A percentile compares a stretch with the other conserved stretches of the same genome.
These are phyloP conservation scores for Gryganskiella cystojenkinii DNA, from an alignment of 192 early-diverging fungal genomes.

Conservation along the genomic window DNA sequence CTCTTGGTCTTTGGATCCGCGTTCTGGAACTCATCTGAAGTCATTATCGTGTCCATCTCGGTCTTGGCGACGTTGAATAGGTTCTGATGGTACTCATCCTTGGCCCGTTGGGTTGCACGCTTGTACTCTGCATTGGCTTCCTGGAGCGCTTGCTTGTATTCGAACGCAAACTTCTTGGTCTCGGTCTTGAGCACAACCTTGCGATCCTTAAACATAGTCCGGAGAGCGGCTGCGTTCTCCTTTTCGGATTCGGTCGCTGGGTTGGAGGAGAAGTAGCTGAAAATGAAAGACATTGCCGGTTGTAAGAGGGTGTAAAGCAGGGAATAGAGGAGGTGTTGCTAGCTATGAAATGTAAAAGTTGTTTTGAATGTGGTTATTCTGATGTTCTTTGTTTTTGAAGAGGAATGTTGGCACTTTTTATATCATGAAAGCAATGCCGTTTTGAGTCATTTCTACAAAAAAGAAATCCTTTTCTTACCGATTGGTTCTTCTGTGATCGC, in stretches of 20 bases:
- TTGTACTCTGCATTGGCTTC: constrained; percentile 21
- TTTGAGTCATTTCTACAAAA: no score
- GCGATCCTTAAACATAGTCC: constrained; percentile 12
- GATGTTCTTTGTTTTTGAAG: no score
- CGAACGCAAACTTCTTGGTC: constrained; percentile 1
- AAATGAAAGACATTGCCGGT: constrained; percentile 20
- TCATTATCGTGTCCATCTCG: constrained; percentile 5
- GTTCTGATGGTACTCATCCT: background rate
- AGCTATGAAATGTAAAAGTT: no score
- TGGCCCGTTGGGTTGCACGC: constrained; percentile 6
- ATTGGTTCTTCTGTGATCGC: no score
- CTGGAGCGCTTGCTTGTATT: constrained; percentile 18
- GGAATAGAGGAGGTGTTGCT: no score
- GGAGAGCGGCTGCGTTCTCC: constrained; percentile 20
- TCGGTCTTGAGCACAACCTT: constrained; percentile 12
- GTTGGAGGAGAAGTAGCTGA: constrained; percentile 13
- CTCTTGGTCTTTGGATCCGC: constrained; percentile 26
- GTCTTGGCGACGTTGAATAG: background rate
- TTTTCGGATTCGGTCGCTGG: constrained; percentile 5
- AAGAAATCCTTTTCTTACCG: no score
- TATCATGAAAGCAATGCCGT: no score
- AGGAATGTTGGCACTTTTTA: no score
- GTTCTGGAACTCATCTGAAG: constrained; percentile 6
- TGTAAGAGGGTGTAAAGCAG: background rate
- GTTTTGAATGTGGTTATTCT: no score